Percentiles rank a stretch among this genome's conserved stretches.
Evolutionary conservation across 2,329 filamentous ascomycete species (phyloP).

Genomic region (Fusarium tupiense): DNA sequence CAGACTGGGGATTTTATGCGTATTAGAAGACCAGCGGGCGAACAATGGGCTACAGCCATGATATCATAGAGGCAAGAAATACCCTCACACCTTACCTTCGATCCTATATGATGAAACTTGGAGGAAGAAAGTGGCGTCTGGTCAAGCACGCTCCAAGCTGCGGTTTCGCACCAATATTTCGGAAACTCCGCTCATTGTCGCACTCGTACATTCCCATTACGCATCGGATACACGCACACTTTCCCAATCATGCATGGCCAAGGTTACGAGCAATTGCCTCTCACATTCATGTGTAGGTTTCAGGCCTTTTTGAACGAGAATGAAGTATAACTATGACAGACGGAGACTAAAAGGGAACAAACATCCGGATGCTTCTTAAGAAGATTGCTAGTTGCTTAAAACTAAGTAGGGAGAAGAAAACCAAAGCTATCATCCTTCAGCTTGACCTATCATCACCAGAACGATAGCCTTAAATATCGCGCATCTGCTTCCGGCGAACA

Average conservation of each 20-base stretch:
- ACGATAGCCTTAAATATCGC: not conserved
- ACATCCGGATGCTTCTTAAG: not conserved
- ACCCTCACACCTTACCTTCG: too few species aligned
- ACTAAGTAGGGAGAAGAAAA: not conserved
- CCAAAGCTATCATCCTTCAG: not conserved
- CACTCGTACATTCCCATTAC: rapidly evolving
- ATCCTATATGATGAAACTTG: too few species aligned
- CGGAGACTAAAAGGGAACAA: too few species aligned
- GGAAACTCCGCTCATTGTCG: not conserved
- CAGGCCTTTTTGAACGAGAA: not conserved
- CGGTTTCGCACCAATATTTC: rapidly evolving
- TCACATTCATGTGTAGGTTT: not conserved
- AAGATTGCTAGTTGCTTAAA: not conserved
- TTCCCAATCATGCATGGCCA: not conserved
- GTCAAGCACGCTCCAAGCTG: not conserved
- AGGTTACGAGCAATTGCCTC: not conserved
- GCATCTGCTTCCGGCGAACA: not conserved
- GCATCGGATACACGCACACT: not conserved
- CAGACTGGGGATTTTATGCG: not conserved
- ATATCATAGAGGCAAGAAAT: rapidly evolving
- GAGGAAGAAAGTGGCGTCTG: not conserved
- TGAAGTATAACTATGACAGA: rapidly evolving
- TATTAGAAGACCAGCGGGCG: not conserved
- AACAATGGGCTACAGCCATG: not conserved
- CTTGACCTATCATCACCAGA: rapidly evolving